Evolutionary conservation across 2,329 filamentous ascomycete species (phyloP).

Genomic region (Diaporthe capsici): DNA sequence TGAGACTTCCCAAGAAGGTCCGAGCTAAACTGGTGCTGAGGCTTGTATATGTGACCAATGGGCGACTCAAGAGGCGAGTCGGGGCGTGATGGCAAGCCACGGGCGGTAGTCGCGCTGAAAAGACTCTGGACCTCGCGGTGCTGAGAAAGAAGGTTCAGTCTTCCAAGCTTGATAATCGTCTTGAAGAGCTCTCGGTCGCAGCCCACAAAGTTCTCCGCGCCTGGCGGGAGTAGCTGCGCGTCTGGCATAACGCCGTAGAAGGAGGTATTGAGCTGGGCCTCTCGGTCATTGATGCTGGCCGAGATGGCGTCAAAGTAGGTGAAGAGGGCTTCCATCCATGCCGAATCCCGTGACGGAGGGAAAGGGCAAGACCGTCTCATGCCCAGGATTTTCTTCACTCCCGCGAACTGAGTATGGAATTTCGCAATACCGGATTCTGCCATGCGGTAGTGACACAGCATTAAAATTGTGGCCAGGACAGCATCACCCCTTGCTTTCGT

Average conservation of each 20-base stretch:
- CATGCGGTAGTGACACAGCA: slow-evolving; percentile 93
- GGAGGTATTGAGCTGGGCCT: slow-evolving; percentile 81
- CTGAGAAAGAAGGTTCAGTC: slow-evolving; percentile 87
- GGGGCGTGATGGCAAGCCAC: slow-evolving; percentile 48
- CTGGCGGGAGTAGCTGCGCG: slow-evolving; percentile 66
- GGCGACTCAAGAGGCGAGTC: slow-evolving; percentile 59
- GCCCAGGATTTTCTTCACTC: slow-evolving; percentile 89
- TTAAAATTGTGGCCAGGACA: slow-evolving; percentile 86
- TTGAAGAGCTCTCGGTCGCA: slow-evolving; percentile 91
- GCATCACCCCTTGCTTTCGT: slow-evolving; percentile 85
- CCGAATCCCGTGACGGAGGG: slow-evolving; percentile 75
- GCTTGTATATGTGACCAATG: slow-evolving; percentile 59
- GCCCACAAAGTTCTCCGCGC: slow-evolving; percentile 87
- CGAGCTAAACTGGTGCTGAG: slow-evolving; percentile 48
- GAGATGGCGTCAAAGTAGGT: slow-evolving; percentile 96
- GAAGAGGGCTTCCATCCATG: slow-evolving; percentile 94
- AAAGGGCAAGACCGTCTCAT: slow-evolving; percentile 73
- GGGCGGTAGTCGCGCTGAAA: slow-evolving; percentile 44
- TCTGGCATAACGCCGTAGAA: slow-evolving; percentile 71
- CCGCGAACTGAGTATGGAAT: slow-evolving; percentile 93
- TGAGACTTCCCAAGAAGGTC: slow-evolving; percentile 46
- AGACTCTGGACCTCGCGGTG: slow-evolving; percentile 66
- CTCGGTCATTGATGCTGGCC: slow-evolving; percentile 90
- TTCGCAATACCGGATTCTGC: slow-evolving; percentile 94
- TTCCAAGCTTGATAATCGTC: slow-evolving; percentile 85